phyloP scores from a whole-genome alignment of 129 eudicot species.

The Flaveria bidentis region DNA sequence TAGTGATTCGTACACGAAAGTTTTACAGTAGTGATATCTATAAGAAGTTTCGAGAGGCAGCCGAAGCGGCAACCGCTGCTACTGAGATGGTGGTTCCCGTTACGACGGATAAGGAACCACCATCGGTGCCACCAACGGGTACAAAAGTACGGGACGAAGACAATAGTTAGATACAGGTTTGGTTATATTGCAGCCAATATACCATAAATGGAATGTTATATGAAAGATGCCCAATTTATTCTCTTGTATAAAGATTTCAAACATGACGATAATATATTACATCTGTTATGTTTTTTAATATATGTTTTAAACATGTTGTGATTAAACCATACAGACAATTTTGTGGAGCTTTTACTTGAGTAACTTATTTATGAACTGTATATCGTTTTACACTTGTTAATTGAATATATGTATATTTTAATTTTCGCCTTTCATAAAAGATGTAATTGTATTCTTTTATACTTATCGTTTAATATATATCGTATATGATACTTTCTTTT shows the following conservation, averaged over 20 bases:
- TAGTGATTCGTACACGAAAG: slow-evolving; percentile 65
- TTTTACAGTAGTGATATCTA: slow-evolving; percentile 79
- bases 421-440: no score
- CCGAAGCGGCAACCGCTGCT: not conserved
- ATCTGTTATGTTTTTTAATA: no score
- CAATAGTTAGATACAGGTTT: slow-evolving; percentile 1
- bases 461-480: no score
- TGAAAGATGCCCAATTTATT: not conserved
- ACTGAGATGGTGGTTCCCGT: slow-evolving; percentile 32
- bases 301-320: no score
- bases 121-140: not conserved
- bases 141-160: slow-evolving; percentile 24
- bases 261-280: not conserved
- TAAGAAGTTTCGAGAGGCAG: slow-evolving; percentile 62
- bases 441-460: no score
- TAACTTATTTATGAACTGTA: no score
- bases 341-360: no score
- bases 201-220: not conserved
- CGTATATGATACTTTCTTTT: no score
- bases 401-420: no score
- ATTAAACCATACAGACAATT: no score
- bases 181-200: slow-evolving; percentile 6
- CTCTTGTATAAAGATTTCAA: slow-evolving; percentile 3
- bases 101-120: not conserved
- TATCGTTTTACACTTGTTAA: no score